A percentile compares a stretch with the other conserved stretches of the same genome.
These are phyloP conservation scores for Syzygium syzygioides DNA, from an alignment of 441 rosid genomes.

Conservation along the genomic window DNA sequence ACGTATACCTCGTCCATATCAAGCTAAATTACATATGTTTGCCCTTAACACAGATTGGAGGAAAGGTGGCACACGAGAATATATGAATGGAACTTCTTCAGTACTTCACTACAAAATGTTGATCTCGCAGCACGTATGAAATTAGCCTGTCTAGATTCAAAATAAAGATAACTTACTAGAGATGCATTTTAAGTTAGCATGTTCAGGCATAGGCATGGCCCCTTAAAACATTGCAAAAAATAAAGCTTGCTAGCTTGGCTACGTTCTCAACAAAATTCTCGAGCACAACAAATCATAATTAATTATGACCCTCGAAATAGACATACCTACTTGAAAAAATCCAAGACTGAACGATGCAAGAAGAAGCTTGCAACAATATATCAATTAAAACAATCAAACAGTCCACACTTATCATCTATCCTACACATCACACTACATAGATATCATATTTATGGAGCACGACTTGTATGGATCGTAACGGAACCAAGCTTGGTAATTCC, in stretches of 20 bases:
- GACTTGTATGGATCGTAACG: neutral
- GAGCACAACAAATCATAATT: neutral
- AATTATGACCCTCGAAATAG: neutral
- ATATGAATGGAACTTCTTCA: no score
- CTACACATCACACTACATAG: neutral
- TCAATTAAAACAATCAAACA: neutral
- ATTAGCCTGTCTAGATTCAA: neutral
- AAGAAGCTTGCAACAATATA: neutral
- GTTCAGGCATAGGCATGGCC: neutral
- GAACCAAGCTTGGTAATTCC: neutral
- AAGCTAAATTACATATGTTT: neutral
- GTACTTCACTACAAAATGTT: neutral
- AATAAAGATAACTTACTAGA: neutral
- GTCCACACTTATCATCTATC: neutral
- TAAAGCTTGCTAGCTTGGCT: neutral
- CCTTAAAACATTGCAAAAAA: neutral
- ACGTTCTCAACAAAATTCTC: neutral
- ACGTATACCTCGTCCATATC: neutral
- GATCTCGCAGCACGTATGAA: neutral
- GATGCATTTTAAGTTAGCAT: neutral
- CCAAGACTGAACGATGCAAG: neutral
- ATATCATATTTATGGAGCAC: neutral
- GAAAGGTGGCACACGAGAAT: no score
- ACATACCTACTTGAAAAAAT: neutral
- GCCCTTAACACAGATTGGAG: neutral